Percentiles rank a stretch among this genome's conserved stretches.
These are phyloP conservation scores for Rhizophora mangle DNA, from an alignment of 345 rosid genomes.

Conservation along the genomic window DNA sequence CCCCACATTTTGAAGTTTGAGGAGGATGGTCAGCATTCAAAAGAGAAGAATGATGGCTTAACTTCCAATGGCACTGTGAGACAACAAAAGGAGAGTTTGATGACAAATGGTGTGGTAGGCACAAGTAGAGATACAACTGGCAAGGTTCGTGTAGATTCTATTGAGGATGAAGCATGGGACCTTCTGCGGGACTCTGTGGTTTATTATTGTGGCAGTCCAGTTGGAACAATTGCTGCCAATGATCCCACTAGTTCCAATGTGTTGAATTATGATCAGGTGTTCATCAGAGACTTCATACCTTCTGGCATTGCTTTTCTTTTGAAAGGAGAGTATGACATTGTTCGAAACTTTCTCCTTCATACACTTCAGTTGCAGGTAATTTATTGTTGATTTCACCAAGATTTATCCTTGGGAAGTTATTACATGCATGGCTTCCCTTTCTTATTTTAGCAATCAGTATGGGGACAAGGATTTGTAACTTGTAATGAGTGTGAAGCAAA, in stretches of 20 bases:
- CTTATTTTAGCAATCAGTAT: neutral
- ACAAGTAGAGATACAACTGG: constrained; percentile 22
- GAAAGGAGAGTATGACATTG: constrained; percentile 34
- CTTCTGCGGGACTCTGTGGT: constrained; percentile 68
- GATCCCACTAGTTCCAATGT: constrained; percentile 63
- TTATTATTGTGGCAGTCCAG: constrained; percentile 67
- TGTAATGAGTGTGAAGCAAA: neutral
- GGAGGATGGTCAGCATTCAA: constrained; percentile 32
- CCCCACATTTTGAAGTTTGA: constrained; percentile 32
- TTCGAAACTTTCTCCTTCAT: constrained; percentile 29
- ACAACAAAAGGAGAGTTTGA: constrained; percentile 18
- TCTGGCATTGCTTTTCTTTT: constrained; percentile 32
- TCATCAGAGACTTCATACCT: constrained; percentile 32
- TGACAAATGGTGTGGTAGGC: constrained; percentile 14
- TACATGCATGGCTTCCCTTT: neutral
- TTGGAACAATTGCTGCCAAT: constrained; percentile 91
- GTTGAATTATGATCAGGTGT: constrained; percentile 75
- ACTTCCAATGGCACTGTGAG: constrained; percentile 26
- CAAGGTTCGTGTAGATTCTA: constrained; percentile 32
- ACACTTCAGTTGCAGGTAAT: constrained; percentile 34
- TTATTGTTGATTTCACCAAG: neutral
- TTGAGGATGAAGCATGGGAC: constrained; percentile 92
- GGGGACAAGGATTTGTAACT: neutral
- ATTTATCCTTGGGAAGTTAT: neutral
- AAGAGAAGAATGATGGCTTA: constrained; percentile 30